phyloP scores from a whole-genome alignment of 2,329 filamentous ascomycete species.

The Talaromyces pinophilus region DNA sequence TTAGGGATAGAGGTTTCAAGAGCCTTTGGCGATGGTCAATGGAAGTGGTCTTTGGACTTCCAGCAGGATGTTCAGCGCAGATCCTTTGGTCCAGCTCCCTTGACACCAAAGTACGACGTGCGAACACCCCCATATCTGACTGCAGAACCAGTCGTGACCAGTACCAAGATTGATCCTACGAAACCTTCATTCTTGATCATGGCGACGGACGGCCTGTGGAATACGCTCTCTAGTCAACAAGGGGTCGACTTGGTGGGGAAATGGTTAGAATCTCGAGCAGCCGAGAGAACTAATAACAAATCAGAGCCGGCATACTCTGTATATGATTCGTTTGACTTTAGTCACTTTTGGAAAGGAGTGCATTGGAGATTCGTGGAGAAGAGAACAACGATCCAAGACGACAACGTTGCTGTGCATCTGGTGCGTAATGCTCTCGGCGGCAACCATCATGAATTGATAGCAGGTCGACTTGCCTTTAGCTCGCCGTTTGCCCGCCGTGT shows the following conservation, averaged over 20 bases:
- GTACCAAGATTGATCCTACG: constrained; percentile 52
- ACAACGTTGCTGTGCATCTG: constrained; percentile 56
- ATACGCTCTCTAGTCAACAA: constrained; percentile 58
- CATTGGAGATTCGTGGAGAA: constrained; percentile 42
- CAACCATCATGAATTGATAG: constrained; percentile 39
- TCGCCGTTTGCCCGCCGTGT: constrained; percentile 39
- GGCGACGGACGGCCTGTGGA: constrained; percentile 68
- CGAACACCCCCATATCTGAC: constrained; percentile 67
- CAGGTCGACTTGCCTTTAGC: constrained; percentile 33
- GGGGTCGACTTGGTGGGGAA: constrained; percentile 59
- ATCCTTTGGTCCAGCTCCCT: constrained; percentile 49
- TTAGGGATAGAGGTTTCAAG: constrained; percentile 64
- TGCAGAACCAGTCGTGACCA: constrained; percentile 65
- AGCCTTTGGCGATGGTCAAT: constrained; percentile 68
- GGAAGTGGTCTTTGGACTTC: constrained; percentile 64
- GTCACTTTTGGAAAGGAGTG: constrained; percentile 26
- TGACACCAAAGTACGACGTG: constrained; percentile 35
- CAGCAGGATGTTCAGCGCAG: constrained; percentile 36
- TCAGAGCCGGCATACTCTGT: neutral
- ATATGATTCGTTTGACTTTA: constrained; percentile 3
- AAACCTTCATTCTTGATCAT: constrained; percentile 63
- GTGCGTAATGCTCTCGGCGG: constrained; percentile 57
- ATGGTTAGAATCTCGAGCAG: constrained; percentile 49
- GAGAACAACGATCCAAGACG: constrained; percentile 54
- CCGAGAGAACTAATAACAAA: neutral